phyloP scores from a whole-genome alignment of 169 alveolate species.

The Cystoisospora suis region DNA sequence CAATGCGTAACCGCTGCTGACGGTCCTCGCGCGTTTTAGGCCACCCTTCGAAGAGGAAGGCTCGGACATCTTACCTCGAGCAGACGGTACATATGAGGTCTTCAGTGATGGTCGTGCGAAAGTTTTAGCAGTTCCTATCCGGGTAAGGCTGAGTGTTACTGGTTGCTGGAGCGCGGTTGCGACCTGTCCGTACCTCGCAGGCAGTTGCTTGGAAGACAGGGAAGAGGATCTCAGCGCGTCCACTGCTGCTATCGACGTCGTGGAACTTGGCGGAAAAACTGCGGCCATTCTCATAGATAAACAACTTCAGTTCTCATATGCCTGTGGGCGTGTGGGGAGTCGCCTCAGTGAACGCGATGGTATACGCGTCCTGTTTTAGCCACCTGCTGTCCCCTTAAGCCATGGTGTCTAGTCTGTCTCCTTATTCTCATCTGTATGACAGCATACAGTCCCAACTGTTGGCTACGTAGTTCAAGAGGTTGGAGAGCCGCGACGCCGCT shows the following conservation, averaged over 20 bases:
- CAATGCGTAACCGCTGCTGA: no score
- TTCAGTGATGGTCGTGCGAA: slow-evolving; percentile 28
- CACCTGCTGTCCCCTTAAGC: background rate
- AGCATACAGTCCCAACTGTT: slow-evolving; percentile 83
- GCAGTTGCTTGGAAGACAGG: no score
- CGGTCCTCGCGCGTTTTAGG: slow-evolving; percentile 41
- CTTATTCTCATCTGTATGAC: slow-evolving; percentile 15
- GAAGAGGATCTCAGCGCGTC: no score
- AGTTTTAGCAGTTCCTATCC: slow-evolving; percentile 61
- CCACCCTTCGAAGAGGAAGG: slow-evolving; percentile 47
- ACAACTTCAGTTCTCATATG: background rate
- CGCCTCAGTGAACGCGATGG: background rate
- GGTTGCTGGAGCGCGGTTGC: background rate
- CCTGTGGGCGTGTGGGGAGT: no score
- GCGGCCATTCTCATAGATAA: no score
- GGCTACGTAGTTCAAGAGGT: slow-evolving; percentile 81
- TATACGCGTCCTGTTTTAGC: background rate
- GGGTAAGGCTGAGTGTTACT: slow-evolving; percentile 27
- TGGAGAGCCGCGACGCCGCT: slow-evolving; percentile 62
- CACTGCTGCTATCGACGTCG: no score
- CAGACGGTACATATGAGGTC: slow-evolving; percentile 59
- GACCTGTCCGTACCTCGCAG: no score
- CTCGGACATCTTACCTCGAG: slow-evolving; percentile 40
- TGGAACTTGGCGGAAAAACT: no score
- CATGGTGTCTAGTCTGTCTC: background rate